These are phyloP conservation scores for Hymenotorrendiella dingleyae DNA, from an alignment of 2,329 filamentous ascomycete genomes.

Conservation along the genomic window DNA sequence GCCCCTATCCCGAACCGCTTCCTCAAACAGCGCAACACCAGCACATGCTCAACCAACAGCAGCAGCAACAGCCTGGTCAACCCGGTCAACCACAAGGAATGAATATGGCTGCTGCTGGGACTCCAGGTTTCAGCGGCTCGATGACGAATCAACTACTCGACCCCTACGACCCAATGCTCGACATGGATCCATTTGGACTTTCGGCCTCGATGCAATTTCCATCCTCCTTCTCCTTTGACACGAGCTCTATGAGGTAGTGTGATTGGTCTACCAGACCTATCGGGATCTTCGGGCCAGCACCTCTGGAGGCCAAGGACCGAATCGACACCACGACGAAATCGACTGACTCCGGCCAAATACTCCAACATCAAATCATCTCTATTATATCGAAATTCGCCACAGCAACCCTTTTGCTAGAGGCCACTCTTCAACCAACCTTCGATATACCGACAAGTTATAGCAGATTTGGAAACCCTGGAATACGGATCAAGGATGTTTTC, in stretches of 20 bases:
- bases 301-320: too few relatives aligned
- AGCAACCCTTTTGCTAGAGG: too few relatives aligned
- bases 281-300: too few relatives aligned
- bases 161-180: conserved; percentile 78
- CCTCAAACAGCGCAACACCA: conserved; percentile 32
- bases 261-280: too few relatives aligned
- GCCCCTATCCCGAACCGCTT: conserved; percentile 56
- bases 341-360: too few relatives aligned
- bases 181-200: conserved; percentile 89
- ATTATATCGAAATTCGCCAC: too few relatives aligned
- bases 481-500: too few relatives aligned
- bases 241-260: conserved; percentile 33
- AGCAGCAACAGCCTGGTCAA: conserved; percentile 27
- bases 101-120: conserved; percentile 33
- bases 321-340: too few relatives aligned
- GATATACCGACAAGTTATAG: too few relatives aligned
- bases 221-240: conserved; percentile 70
- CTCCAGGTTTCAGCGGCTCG: conserved; percentile 35
- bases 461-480: too few relatives aligned
- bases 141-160: conserved; percentile 50
- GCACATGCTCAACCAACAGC: conserved; percentile 14
- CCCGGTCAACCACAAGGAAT: conserved; percentile 37
- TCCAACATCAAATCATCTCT: too few relatives aligned
- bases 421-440: too few relatives aligned
- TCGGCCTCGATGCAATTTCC: conserved; percentile 95